Evolutionary conservation across 495 filamentous ascomycete genomes (phyloP).

Genomic region (Trichoderma asperelloides): DNA sequence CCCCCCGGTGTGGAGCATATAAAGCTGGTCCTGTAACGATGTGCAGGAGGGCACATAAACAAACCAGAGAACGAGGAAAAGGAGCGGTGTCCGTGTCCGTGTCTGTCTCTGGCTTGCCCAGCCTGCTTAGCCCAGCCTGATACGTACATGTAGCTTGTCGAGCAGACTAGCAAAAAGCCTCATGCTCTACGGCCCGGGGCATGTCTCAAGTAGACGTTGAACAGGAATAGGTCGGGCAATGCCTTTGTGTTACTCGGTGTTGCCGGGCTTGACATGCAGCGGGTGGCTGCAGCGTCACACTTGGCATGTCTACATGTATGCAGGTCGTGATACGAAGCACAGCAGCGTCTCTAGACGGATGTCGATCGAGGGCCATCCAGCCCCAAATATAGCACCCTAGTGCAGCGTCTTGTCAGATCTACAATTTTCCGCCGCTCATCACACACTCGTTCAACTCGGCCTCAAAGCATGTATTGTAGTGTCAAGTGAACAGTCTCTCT

Average conservation of each 20-base stretch:
- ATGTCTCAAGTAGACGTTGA: neutral
- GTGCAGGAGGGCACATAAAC: neutral
- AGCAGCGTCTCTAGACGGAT: neutral
- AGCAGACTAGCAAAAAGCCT: neutral
- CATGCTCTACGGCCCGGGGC: neutral
- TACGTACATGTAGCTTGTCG: neutral
- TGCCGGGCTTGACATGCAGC: neutral
- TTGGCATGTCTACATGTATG: neutral
- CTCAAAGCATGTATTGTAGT: no score
- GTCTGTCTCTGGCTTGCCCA: neutral
- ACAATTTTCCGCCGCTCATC: no score
- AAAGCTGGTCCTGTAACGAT: neutral
- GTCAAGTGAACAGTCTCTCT: neutral
- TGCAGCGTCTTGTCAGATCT: no score
- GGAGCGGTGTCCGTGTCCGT: neutral
- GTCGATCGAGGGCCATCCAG: neutral
- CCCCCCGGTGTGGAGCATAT: neutral
- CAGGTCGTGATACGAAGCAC: neutral
- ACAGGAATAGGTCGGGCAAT: neutral
- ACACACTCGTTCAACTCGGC: no score
- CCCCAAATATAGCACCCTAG: no score
- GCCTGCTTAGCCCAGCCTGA: neutral
- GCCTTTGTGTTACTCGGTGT: neutral
- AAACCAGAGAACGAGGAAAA: neutral
- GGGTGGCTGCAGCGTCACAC: neutral